Percentiles rank a stretch among this genome's conserved stretches.
Conservation (phyloP, 345 rosid species). For the Bruguiera gymnorhiza region DNA sequence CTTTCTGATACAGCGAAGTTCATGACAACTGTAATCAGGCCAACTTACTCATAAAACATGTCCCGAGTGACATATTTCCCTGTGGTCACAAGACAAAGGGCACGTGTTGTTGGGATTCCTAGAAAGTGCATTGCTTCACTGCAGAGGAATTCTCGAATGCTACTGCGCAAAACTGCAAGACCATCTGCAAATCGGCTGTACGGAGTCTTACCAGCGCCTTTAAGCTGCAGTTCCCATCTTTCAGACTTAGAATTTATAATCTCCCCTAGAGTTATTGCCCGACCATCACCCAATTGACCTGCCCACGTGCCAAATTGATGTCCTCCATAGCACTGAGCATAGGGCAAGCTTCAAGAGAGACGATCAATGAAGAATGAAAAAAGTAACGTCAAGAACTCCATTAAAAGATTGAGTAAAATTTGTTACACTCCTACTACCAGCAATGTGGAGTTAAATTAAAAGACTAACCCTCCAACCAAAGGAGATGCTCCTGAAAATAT, state of each 20-base stretch:
- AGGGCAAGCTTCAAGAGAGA: constrained; percentile 57
- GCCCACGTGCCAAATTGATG: constrained; percentile 99
- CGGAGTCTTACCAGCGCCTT: constrained; percentile 95
- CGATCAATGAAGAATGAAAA: background rate
- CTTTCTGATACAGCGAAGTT: background rate
- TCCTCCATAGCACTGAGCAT: constrained; percentile 96
- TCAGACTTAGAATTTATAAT: constrained; percentile 70
- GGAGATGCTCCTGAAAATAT: constrained; percentile 70
- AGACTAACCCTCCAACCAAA: constrained; percentile 71
- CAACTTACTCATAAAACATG: constrained; percentile 96
- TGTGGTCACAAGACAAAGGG: constrained; percentile 86
- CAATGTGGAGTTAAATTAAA: constrained; percentile 6
- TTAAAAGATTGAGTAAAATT: background rate
- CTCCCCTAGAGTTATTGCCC: constrained; percentile 93
- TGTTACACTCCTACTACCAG: background rate
- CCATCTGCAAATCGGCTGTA: constrained; percentile 99
- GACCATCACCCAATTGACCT: constrained; percentile 98
- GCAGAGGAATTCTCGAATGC: constrained; percentile 93
- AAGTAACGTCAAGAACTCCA: background rate
- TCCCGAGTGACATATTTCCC: constrained; percentile 91
- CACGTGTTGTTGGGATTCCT: constrained; percentile 97
- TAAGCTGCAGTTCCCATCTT: constrained; percentile 98
- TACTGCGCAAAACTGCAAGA: constrained; percentile 92
- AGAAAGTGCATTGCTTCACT: constrained; percentile 89
- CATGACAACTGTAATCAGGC: background rate